Base-by-base conservation (phyloP, 805 yeast genomes). In the Soucietia sequanensis region DNA sequence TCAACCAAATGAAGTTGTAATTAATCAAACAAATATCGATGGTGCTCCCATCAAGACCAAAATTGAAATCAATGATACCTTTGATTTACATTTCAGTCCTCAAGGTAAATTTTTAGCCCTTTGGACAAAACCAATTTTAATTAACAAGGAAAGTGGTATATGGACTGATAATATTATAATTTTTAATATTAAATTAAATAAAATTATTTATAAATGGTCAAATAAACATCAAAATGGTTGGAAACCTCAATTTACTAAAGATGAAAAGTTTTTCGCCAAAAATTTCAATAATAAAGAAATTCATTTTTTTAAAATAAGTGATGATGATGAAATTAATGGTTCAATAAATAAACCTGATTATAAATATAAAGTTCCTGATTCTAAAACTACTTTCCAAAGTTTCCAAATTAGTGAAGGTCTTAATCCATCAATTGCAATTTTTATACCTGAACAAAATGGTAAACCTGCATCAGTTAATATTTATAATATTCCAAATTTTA, bases 51-150 rank as follows among this genome's bases (percentile, higher is more conserved):
- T 60, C 13, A 54, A 75, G 28, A 65, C 70, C 35, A 65, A 60
- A 29, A 60, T 88, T 33, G 78, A 75, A 23, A 63, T 80, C 31
- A 54, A 68, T 21, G 95, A 88, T 43, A 85, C 81, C 12, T 80
- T 81, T 51, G 97, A 93, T 55, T 56, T 93, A 49, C 78, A 79
- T 42, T 89, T 93, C 58, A 86, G 96, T n/a, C 95, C 97, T 7
- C 70, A 76, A 31, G 98, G 96, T 11, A 77, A 79, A 30, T 90
- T 71, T 54, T 61, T 93, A 43, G 77, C 86, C 44, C 78, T 95
- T 24, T 93, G 97, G 96, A 88, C 88, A 47, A 86, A 88, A 53
- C 95, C 97, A 4, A 65, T 76, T 31, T 76, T 81, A 48, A 41
- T 65, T 40, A 69, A 77, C 48, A 80, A 76, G 48, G 88, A 78